Evolutionary conservation across 75 land plant genomes (phyloP).

Genomic region (Cryptomeria japonica): DNA sequence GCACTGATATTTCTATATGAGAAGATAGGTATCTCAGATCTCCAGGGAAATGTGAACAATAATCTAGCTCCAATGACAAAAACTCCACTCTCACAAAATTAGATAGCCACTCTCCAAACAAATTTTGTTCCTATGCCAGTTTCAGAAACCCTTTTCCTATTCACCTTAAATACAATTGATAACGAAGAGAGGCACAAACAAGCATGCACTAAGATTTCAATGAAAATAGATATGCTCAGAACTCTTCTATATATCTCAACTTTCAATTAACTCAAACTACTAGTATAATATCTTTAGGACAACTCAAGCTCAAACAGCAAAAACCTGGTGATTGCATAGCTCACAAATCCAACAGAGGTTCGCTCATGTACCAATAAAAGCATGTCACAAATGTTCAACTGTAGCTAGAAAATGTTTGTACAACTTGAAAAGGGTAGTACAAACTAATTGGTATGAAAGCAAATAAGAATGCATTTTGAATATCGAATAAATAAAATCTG

Average conservation of each 20-base stretch:
- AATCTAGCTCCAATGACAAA: too few relatives aligned
- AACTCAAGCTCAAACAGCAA: not conserved
- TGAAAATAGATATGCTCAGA: not conserved
- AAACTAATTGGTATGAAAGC: too few relatives aligned
- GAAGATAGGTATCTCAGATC: not conserved
- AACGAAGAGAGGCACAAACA: not conserved
- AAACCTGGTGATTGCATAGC: too few relatives aligned
- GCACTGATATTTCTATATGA: too few relatives aligned
- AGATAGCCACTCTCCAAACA: not conserved
- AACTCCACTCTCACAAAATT: not conserved
- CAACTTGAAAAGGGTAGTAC: not conserved
- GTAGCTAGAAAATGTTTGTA: too few relatives aligned
- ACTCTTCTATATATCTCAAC: not conserved
- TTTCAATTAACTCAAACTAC: not conserved
- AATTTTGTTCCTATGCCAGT: not conserved
- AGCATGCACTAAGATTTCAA: not conserved
- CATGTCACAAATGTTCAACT: too few relatives aligned
- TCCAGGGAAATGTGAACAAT: too few relatives aligned
- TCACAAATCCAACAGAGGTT: not conserved
- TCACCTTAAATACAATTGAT: not conserved
- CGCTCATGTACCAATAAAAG: not conserved
- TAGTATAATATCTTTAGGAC: not conserved
- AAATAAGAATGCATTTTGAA: too few relatives aligned
- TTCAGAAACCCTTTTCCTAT: not conserved
- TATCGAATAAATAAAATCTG: too few relatives aligned